Evolutionary conservation across 306 rosid genomes (phyloP).

Genomic region (Casuarina glauca): DNA sequence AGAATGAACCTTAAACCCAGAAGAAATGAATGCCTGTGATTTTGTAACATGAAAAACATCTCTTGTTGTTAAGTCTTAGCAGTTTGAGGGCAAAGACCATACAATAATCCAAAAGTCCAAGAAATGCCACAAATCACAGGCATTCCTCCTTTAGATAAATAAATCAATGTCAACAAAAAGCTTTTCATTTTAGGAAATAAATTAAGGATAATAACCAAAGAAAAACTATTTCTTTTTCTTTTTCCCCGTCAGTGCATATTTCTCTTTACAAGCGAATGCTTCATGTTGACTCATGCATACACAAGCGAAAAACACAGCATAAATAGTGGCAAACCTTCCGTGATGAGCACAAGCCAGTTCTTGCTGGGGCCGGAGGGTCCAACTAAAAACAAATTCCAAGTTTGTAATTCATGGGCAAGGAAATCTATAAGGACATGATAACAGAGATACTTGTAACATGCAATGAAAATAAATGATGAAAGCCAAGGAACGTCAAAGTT

Average conservation of each 20-base stretch:
- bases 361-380: constrained; percentile 75
- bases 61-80: background rate
- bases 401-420: constrained; percentile 11
- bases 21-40: background rate
- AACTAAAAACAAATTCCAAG: constrained; percentile 49
- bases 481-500: constrained; percentile 11
- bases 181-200: background rate
- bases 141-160: too few relatives aligned
- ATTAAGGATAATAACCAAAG: background rate
- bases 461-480: background rate
- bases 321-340: constrained; percentile 68
- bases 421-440: constrained; percentile 11
- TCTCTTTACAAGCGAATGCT: background rate
- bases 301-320: constrained; percentile 7
- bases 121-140: too few relatives aligned
- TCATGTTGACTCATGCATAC: background rate
- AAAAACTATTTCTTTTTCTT: background rate
- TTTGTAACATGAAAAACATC: background rate
- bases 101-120: background rate
- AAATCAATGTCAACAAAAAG: too few relatives aligned
- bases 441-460: too few relatives aligned
- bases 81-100: background rate
- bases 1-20: background rate
- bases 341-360: constrained; percentile 81
- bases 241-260: background rate